Evolutionary conservation across 1,284 basidiomycete genomes (phyloP), one percentile per base, ranked within the genome.

Genomic region (Sanghuangporus sanghuang): DNA sequence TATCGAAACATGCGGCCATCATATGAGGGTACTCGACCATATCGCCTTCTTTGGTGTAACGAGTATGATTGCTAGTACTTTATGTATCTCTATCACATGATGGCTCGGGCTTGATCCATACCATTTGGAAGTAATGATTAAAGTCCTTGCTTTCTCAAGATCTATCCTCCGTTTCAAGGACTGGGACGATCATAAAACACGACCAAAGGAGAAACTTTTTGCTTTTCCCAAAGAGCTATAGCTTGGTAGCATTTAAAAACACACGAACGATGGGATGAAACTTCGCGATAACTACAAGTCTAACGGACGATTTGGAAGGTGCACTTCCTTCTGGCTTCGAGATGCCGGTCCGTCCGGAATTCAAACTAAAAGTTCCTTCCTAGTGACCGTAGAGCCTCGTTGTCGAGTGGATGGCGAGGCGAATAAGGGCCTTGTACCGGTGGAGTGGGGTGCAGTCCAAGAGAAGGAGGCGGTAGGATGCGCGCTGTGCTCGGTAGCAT

Each of bases 381-480:
- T 66, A 71, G 67, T 64, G 73, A 64, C 67, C 75, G 73, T 44
- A 76, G 66, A 1, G 72, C 73, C 40, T 70, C 70, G 48, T 73
- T 71, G 63, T 76, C 75, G 48, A 74, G 68, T 12, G 75, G 73
- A 58, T 74, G 74, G 16, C 75, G 71, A 35, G 72, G 71, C 39
- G 68, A 70, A 61, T 73, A 72, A 36, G 72, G 64, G 49, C 64
- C 62, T 18, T 57, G 64, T 18, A 18, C 64, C 21, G 59, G 64
- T 4, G 61, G 60, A 11, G 61, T 61, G 12, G 64, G 56, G 39
- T 40, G 53, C 2, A 65, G 49, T 36, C 64, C 61, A 11, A 62
- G 48, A 14, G 56, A 8, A 44, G 61, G 64, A 16, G 39, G 54
- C 27, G 64, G 64, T 11, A 62, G 64, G 40, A 62, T 27, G 27